Evolutionary conservation across 2,329 filamentous ascomycete species (phyloP), one percentile per base, ranked within the genome.

Genomic region (Sporothrix globosa): DNA sequence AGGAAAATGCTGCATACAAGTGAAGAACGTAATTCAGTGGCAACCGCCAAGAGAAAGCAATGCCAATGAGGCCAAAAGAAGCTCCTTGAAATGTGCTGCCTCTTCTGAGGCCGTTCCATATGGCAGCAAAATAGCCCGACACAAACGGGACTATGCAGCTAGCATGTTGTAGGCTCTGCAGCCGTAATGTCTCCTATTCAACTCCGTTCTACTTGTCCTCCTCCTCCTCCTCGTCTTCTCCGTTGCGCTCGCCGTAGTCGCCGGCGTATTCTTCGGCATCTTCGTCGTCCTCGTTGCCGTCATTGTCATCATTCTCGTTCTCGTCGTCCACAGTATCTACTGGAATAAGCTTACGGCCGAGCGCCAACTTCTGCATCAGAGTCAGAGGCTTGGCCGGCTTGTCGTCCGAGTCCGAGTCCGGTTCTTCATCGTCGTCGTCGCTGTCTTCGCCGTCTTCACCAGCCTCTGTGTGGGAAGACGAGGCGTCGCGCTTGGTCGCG

Each of bases 331-430:
- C 4, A 4, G 50, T 46, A 6, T 68, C 39, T 3, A 69, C 34
- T 1, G 68, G 69, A 5, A 71, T 72, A 14, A 68, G 17, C 9
- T 34, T 4, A 34, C 70, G 69, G 24, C 44, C 41, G 19, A 63
- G 41, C 41, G 56, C 66, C 68, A 73, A 67, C 13, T 52, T 48
- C 44, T 73, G 65, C 11, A 67, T 68, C 24, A 73, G 63, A n/a
- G 68, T 72, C 14, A 73, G 61, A 27, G 17, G 68, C 34, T 52
- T 69, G 21, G 9, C 13, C 24, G n/a, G 41, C n/a, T 24, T 27
- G 27, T 56, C 50, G 14, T 70, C 68, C 11, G 63, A 56, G 4
- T 52, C 63, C 9, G 65, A 56, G 4, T 39, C 41, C 3, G 63
- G 56, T 0, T 54, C 63, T 17, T 65, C 34, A 1, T 60, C 67